Percentiles rank a stretch among this genome's conserved stretches.
These are phyloP conservation scores for Stagonosporopsis vannaccii DNA, from an alignment of 2,329 filamentous ascomycete species.

Conservation along the genomic window DNA sequence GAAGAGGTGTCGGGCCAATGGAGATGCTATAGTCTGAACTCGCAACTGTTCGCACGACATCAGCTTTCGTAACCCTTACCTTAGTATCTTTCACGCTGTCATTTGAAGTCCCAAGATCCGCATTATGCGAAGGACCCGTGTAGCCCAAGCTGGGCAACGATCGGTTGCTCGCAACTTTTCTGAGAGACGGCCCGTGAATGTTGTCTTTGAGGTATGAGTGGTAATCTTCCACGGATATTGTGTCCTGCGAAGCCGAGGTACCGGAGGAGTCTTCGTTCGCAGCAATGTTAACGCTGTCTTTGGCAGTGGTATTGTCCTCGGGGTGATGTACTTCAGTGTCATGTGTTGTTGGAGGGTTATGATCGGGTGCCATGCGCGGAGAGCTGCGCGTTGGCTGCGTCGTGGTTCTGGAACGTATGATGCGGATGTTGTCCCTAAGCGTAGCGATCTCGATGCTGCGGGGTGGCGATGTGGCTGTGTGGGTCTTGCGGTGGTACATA, in stretches of 20 bases:
- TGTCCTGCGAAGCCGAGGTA: not conserved
- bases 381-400: not conserved
- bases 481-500: constrained; percentile 1
- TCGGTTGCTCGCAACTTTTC: not conserved
- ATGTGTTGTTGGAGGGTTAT: not conserved
- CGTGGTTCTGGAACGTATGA: not conserved
- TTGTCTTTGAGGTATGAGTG: not conserved
- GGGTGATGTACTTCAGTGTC: not conserved
- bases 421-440: not conserved
- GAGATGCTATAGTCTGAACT: constrained; percentile 3
- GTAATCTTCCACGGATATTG: not conserved
- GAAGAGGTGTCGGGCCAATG: not conserved
- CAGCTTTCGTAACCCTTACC: not conserved
- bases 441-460: not conserved
- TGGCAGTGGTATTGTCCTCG: not conserved
- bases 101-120: not conserved
- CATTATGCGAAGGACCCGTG: not conserved
- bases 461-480: not conserved
- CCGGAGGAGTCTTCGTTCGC: not conserved
- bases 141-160: not conserved
- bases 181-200: not conserved
- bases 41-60: not conserved
- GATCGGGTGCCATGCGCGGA: not conserved
- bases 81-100: not conserved
- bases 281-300: not conserved